phyloP scores from a whole-genome alignment of 352 stramenopile genomes.

The Globisporangium viniferum region DNA sequence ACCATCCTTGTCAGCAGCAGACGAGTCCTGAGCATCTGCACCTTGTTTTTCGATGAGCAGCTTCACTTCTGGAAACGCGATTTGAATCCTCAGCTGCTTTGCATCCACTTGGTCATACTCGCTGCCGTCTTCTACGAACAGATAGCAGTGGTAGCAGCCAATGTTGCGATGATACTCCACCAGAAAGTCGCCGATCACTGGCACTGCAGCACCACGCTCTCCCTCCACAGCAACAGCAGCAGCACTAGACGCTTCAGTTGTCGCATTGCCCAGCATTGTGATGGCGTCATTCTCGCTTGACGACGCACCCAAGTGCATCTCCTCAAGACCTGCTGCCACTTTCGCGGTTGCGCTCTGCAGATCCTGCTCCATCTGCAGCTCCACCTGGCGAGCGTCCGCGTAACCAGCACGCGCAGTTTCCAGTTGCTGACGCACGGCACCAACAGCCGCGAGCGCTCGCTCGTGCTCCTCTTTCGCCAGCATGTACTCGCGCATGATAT shows the following conservation, averaged over 20 bases:
- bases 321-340: constrained; percentile 6
- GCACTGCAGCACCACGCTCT: not conserved
- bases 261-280: constrained; percentile 9
- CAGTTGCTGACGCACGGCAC: constrained; percentile 19
- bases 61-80: constrained; percentile 37
- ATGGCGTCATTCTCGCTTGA: not conserved
- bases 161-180: constrained; percentile 84
- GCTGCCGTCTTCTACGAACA: constrained; percentile 24
- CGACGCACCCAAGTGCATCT: constrained; percentile 4
- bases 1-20: not conserved
- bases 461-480: constrained; percentile 39
- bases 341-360: constrained; percentile 6
- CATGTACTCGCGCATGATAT: constrained; percentile 33
- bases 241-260: constrained; percentile 14
- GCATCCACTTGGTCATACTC: constrained; percentile 22
- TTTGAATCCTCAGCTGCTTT: constrained; percentile 26
- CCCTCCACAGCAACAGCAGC: not conserved
- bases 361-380: constrained; percentile 19
- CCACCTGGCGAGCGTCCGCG: constrained; percentile 20
- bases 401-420: constrained; percentile 28
- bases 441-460: constrained; percentile 27
- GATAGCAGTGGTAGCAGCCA: constrained; percentile 76
- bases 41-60: constrained; percentile 14
- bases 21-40: not conserved
- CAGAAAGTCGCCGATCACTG: constrained; percentile 28